Percentiles rank a stretch among this genome's conserved stretches.
phyloP scores from a whole-genome alignment of 805 yeast genomes.

The Kodamaea leandrae region DNA sequence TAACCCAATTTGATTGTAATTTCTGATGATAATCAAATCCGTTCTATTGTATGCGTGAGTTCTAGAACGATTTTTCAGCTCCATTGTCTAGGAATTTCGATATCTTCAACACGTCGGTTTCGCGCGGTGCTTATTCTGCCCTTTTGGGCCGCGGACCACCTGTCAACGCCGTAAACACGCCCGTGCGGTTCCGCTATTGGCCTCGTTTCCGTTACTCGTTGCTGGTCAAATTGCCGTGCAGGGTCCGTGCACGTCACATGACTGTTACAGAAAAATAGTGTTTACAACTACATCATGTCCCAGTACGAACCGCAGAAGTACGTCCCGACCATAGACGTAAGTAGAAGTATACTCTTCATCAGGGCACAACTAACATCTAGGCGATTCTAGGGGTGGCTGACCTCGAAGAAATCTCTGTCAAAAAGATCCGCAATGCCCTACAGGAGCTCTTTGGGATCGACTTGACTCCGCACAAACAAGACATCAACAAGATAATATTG shows the following conservation, averaged over 20 bases:
- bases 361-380: slow-evolving; percentile 30
- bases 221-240: too few relatives aligned
- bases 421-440: slow-evolving; percentile 67
- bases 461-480: slow-evolving; percentile 48
- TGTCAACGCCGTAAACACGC: too few relatives aligned
- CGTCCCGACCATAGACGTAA: slow-evolving; percentile 63
- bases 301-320: slow-evolving; percentile 35
- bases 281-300: slow-evolving; percentile 1
- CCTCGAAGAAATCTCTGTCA: slow-evolving; percentile 66
- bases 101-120: too few relatives aligned
- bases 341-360: slow-evolving; percentile 19
- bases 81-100: too few relatives aligned
- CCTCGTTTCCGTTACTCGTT: neutral
- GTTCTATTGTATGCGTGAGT: too few relatives aligned
- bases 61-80: too few relatives aligned
- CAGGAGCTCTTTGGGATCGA: slow-evolving; percentile 64
- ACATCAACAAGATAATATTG: slow-evolving; percentile 58
- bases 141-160: too few relatives aligned
- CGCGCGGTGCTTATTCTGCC: too few relatives aligned
- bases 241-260: neutral
- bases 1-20: neutral
- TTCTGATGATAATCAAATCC: too few relatives aligned
- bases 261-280: neutral
- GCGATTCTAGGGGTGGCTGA: slow-evolving; percentile 73
- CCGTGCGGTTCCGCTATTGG: too few relatives aligned